phyloP scores from a whole-genome alignment of 2,329 filamentous ascomycete genomes.

The Fusarium redolens region DNA sequence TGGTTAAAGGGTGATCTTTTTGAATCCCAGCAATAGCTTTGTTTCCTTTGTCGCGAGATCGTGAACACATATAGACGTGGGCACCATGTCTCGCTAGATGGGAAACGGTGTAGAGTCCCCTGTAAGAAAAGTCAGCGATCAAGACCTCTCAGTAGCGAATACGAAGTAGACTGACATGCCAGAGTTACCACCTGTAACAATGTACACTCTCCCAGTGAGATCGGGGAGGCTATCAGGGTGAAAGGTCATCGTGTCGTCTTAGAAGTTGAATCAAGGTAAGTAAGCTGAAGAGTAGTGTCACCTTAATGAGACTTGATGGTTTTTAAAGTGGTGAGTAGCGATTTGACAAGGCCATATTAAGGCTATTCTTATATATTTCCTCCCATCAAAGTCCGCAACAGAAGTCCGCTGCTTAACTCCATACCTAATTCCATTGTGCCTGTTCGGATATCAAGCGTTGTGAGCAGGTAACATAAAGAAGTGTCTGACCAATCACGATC shows the following conservation, averaged over 20 bases:
- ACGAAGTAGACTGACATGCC: conserved; percentile 2
- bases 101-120: conserved; percentile 25
- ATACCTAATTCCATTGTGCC: not conserved
- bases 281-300: no score
- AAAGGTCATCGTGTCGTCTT: conserved; percentile 15
- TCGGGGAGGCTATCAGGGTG: conserved; percentile 14
- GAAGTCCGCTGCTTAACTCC: not conserved
- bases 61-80: conserved; percentile 28
- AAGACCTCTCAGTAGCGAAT: no score
- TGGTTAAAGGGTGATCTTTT: not conserved
- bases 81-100: conserved; percentile 28
- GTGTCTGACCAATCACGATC: not conserved
- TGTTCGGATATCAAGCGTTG: not conserved
- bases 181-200: conserved; percentile 24
- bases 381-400: no score
- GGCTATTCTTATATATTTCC: no score
- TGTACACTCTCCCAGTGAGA: conserved; percentile 13
- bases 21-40: conserved; percentile 8
- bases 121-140: not conserved
- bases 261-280: not conserved
- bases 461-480: conserved; percentile 9
- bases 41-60: conserved; percentile 10
- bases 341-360: no score
- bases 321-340: no score
- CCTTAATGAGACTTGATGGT: no score